Percentiles rank a stretch among this genome's conserved stretches.
phyloP scores from a whole-genome alignment of 306 rosid genomes.

The Acacia melanoxylon region DNA sequence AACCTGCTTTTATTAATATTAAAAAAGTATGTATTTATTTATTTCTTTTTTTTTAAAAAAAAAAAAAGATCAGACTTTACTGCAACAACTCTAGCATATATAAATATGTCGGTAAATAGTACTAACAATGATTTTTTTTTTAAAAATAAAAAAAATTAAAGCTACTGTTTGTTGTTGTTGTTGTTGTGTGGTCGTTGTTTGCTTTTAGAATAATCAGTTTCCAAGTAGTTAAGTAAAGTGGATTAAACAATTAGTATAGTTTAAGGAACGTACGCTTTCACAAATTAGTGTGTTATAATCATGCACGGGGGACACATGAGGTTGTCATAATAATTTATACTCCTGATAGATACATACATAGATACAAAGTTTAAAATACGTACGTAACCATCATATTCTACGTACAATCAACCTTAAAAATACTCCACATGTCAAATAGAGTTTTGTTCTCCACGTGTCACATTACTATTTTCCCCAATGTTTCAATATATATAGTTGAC shows the following conservation, averaged over 20 bases:
- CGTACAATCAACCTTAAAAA: neutral
- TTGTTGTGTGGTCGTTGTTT: neutral
- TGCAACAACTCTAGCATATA: neutral
- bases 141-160: neutral
- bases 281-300: neutral
- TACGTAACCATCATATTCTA: neutral
- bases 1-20: neutral
- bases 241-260: neutral
- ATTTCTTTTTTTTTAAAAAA: no score
- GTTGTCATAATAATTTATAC: neutral
- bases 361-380: neutral
- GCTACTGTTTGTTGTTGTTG: neutral
- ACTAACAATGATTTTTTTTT: neutral
- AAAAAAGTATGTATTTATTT: no score
- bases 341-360: neutral
- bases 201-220: neutral
- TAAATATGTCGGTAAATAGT: neutral
- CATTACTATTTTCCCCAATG: neutral
- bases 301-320: neutral
- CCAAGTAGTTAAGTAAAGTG: neutral
- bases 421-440: neutral
- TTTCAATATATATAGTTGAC: neutral
- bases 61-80: neutral
- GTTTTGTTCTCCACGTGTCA: neutral
- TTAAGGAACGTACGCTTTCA: neutral